Evolutionary conservation across 331 rosid genomes (phyloP), one percentile per base, ranked within the genome.

Genomic region (Quercus tomentella): DNA sequence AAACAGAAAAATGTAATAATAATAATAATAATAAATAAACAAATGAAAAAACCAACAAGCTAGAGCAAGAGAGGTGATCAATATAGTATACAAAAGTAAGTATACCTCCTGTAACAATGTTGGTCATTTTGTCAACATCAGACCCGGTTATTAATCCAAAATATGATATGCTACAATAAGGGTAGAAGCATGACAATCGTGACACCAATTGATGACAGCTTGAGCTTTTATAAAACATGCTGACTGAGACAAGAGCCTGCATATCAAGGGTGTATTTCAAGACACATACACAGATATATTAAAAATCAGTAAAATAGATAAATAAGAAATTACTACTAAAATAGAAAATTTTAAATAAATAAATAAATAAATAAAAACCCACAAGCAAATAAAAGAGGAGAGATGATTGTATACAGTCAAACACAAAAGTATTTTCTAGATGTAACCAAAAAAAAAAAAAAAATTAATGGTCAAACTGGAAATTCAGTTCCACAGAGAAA

Each of bases 241-340:
- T 84, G 79, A 88, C 83, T 62, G 97, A 91, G 83, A 84, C 82
- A 82, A 93, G 93, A 78, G 93, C 94, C 97, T 95, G 96, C 78
- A 74, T 33, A 41, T 51, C 52, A 63, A 82, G 43, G 33, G 81
- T 49, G 61, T 74, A 81, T 66, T 76, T 43, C 71, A 73, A 77
- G 68, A 70, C 71, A 60, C 70, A 30, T 33, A 72, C 17, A 28
- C 67, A 74, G 15, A 55, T 45, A 37, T 43, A 20, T 41, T 56
- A 56, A 49, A 79, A 60, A 76, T 51, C 55, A 63, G 70, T 5
- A 15, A 28, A 30, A 23, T 17, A 17, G 71, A 5, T 21, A 66
- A 21, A 67, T 55, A 69, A 43, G 54, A 61, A 14, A 61, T 56
- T 6, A 76, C n/a, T 1, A 37, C 57, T 45, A 49, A 58, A 77